A percentile compares a stretch with the other conserved stretches of the same genome.
phyloP scores from a whole-genome alignment of 768 basidiomycete genomes.

The Hebeloma cylindrosporum region DNA sequence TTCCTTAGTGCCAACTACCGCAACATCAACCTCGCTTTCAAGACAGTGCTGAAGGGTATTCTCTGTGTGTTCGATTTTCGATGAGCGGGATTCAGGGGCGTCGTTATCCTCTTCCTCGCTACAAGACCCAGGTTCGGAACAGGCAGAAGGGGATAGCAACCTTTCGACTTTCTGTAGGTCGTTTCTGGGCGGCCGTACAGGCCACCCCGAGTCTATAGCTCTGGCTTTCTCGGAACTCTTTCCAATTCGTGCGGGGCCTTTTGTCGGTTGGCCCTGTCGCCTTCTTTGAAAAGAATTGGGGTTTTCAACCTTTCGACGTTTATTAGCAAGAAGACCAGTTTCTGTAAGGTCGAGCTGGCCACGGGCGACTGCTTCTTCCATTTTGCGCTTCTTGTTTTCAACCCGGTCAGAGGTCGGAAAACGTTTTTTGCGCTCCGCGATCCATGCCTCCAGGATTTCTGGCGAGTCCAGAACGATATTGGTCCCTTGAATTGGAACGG shows the following conservation, averaged over 20 bases:
- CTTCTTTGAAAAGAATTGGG: neutral
- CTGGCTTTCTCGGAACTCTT: too few species aligned
- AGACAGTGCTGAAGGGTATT: neutral
- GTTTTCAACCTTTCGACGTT: conserved; percentile 19
- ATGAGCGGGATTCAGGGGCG: conserved; percentile 60
- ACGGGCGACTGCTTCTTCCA: conserved; percentile 75
- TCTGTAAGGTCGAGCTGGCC: conserved; percentile 66
- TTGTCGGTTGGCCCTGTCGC: neutral
- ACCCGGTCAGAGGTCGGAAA: conserved; percentile 75
- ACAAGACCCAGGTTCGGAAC: conserved; percentile 14
- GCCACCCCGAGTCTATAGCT: conserved; percentile 12
- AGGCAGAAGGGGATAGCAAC: neutral
- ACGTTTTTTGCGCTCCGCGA: conserved; percentile 81
- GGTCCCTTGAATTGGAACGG: conserved; percentile 77
- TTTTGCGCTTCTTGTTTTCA: conserved; percentile 78
- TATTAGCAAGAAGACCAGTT: conserved; percentile 43
- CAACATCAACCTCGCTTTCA: neutral
- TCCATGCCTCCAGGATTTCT: conserved; percentile 82
- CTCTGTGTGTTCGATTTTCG: conserved; percentile 35
- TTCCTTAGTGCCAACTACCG: conserved; percentile 19
- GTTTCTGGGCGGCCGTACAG: conserved; percentile 2
- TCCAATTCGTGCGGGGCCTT: neutral
- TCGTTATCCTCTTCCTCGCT: conserved; percentile 35
- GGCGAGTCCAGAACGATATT: conserved; percentile 74
- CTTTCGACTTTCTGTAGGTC: neutral